Percentiles rank a stretch among this genome's conserved stretches.
Conservation (phyloP, 176 grass and related monocot species). For the Ensete glaucum region DNA sequence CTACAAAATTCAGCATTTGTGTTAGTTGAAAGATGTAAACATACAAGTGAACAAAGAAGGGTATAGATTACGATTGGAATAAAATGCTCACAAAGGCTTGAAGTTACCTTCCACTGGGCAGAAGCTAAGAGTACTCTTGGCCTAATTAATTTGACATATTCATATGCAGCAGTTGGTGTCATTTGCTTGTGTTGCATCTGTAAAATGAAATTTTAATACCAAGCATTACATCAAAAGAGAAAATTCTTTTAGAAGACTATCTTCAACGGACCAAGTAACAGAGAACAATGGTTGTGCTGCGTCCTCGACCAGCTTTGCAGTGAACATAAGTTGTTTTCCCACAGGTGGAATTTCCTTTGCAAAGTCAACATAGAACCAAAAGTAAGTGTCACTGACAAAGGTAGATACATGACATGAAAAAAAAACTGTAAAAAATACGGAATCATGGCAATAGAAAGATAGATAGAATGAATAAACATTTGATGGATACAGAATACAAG, state of each 20-base stretch:
- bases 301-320: constrained; percentile 97
- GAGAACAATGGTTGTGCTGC: constrained; percentile 91
- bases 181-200: constrained; percentile 88
- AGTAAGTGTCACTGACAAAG: neutral
- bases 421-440: neutral
- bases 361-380: neutral
- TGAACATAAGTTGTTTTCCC: constrained; percentile 85
- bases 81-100: neutral
- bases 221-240: neutral
- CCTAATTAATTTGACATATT: constrained; percentile 62
- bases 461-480: no score
- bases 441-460: no score
- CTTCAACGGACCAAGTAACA: constrained; percentile 68
- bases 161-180: constrained; percentile 65
- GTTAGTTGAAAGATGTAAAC: no score
- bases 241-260: neutral
- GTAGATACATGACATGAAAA: neutral
- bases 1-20: no score
- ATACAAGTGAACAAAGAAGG: no score
- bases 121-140: constrained; percentile 84
- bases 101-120: constrained; percentile 66
- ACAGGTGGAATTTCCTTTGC: constrained; percentile 33
- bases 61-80: neutral
- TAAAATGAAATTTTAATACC: constrained; percentile 4
- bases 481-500: no score